Conservation (phyloP, 306 rosid genomes). For the Canavalia gladiata region DNA sequence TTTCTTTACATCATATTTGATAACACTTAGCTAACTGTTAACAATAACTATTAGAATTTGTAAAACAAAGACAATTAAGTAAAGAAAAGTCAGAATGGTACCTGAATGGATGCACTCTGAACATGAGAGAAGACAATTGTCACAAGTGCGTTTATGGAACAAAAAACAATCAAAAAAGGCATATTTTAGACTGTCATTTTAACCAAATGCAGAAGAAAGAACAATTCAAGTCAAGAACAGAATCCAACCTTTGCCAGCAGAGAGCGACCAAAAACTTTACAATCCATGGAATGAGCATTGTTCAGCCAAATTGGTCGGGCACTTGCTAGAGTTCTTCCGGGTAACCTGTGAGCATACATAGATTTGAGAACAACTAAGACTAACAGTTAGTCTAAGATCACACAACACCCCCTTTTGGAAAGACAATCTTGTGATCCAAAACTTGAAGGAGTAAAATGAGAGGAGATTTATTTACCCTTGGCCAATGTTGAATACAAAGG, state of each 20-base stretch:
- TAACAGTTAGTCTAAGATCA: background rate
- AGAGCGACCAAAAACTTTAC: conserved; percentile 70
- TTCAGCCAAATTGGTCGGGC: conserved; percentile 74
- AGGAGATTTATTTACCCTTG: conserved; percentile 69
- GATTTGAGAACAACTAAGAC: conserved; percentile 39
- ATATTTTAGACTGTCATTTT: conserved; percentile 44
- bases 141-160: conserved; percentile 49
- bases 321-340: conserved; percentile 74
- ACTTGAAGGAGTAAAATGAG: background rate
- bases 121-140: conserved; percentile 48
- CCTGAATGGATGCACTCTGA: conserved; percentile 94
- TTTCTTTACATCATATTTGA: conserved; percentile 17
- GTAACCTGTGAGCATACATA: conserved; percentile 59
- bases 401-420: background rate
- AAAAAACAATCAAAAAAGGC: conserved; percentile 54
- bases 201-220: conserved; percentile 32
- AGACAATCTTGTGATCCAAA: conserved; percentile 21
- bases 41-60: background rate
- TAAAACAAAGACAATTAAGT: background rate
- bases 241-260: conserved; percentile 81
- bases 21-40: conserved; percentile 27
- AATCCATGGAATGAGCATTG: conserved; percentile 71
- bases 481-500: conserved; percentile 80
- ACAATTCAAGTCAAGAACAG: conserved; percentile 34
- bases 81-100: conserved; percentile 44